Evolutionary conservation across 345 rosid genomes (phyloP).

Genomic region (Citrus sp.): DNA sequence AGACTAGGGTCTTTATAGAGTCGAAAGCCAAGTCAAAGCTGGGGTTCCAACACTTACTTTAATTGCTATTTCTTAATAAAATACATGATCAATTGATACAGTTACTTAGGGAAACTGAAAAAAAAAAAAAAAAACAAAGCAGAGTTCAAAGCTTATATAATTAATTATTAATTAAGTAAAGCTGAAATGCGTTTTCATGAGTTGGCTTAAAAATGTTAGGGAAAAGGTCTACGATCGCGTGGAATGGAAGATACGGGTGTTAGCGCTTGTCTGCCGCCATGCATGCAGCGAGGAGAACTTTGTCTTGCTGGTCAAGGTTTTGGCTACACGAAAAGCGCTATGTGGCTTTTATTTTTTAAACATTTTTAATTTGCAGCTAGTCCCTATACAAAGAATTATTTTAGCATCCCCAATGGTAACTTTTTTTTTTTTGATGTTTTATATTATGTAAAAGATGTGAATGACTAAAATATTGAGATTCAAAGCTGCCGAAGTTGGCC

Average conservation of each 20-base stretch:
- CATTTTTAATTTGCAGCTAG: neutral
- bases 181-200: conserved; percentile 2
- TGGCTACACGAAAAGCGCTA: conserved; percentile 1
- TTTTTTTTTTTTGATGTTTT: neutral
- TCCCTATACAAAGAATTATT: conserved; percentile 4
- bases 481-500: conserved; percentile 17
- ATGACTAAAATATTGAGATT: neutral
- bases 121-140: neutral
- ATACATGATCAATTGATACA: neutral
- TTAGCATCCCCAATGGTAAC: neutral
- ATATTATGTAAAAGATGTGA: neutral
- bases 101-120: conserved; percentile 32
- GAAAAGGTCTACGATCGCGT: conserved; percentile 34
- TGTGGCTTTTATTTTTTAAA: neutral
- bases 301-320: conserved; percentile 21
- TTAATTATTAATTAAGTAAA: conserved; percentile 6
- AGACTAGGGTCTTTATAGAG: conserved; percentile 28
- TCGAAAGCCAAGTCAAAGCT: conserved; percentile 34
- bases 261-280: conserved; percentile 59
- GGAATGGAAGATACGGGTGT: conserved; percentile 46
- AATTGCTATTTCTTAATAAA: neutral
- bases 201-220: conserved; percentile 17
- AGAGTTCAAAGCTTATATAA: neutral
- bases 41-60: conserved; percentile 22
- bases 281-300: conserved; percentile 40